Evolutionary conservation across 208 protist species (phyloP).

Genomic region (Acanthamoeba lenticulata): DNA sequence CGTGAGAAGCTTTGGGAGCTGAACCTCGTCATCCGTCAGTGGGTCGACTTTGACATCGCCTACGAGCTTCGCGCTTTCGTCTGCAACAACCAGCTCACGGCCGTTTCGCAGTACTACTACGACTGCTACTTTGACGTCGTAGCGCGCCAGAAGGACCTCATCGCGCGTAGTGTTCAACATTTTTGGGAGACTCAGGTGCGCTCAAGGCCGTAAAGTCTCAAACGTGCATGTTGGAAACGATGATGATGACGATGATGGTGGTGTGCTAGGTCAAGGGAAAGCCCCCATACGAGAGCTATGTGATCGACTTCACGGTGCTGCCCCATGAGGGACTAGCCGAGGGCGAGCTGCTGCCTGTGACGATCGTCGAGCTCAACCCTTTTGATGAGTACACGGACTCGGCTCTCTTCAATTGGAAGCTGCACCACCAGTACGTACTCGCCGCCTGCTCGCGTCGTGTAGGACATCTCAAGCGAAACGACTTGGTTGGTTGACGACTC

Average conservation of each 20-base stretch:
- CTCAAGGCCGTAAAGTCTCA: too few species aligned
- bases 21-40: constrained; percentile 53
- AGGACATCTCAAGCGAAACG: background rate
- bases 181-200: constrained; percentile 55
- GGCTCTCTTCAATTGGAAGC: constrained; percentile 65
- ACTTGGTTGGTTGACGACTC: background rate
- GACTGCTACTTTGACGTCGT: constrained; percentile 65
- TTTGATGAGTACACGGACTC: constrained; percentile 63
- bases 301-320: constrained; percentile 58
- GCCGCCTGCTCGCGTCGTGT: background rate
- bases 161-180: constrained; percentile 45
- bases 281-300: constrained; percentile 53
- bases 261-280: constrained; percentile 42
- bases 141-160: constrained; percentile 1
- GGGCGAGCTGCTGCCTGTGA: constrained; percentile 34
- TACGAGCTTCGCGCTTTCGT: constrained; percentile 63
- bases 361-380: constrained; percentile 50
- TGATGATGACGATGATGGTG: background rate
- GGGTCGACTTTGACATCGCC: constrained; percentile 61
- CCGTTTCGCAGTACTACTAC: constrained; percentile 69
- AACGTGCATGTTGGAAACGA: too few species aligned
- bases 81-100: constrained; percentile 51
- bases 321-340: background rate
- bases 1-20: constrained; percentile 60
- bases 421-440: constrained; percentile 2